Percentiles rank a stretch among this genome's conserved stretches.
These are phyloP conservation scores for Ceratocystis huliohia DNA, from an alignment of 2,329 filamentous ascomycete species.

Conservation along the genomic window DNA sequence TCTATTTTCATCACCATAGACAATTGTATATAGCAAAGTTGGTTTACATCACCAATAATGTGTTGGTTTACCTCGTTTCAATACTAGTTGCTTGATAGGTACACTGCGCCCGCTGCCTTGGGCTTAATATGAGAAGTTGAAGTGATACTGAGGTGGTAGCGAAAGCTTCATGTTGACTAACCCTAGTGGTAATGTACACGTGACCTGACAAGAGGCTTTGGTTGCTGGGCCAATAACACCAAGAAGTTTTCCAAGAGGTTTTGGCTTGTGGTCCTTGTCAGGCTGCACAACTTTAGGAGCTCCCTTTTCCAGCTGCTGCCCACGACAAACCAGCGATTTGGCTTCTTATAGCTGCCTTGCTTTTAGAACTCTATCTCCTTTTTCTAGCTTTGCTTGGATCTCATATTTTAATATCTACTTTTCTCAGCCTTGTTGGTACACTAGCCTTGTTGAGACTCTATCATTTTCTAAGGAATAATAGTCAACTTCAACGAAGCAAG, in stretches of 20 bases:
- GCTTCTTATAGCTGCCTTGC: background rate
- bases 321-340: background rate
- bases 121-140: no score
- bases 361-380: background rate
- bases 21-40: background rate
- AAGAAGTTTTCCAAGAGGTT: slow-evolving; percentile 8
- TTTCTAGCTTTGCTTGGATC: no score
- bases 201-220: slow-evolving; percentile 4
- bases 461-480: no score
- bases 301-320: background rate
- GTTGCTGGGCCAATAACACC: slow-evolving; percentile 15
- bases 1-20: background rate
- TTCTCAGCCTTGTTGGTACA: no score
- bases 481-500: background rate
- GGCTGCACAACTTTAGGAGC: background rate
- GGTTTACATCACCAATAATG: background rate
- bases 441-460: no score
- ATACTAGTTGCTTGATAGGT: background rate
- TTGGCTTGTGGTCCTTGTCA: background rate
- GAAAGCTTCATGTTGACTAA: background rate
- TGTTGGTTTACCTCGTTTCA: no score
- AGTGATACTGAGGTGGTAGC: no score
- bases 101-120: background rate
- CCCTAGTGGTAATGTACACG: background rate
- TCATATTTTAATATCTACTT: no score